phyloP scores from a whole-genome alignment of 163 green algal species.

The Prototheca wickerhamii region DNA sequence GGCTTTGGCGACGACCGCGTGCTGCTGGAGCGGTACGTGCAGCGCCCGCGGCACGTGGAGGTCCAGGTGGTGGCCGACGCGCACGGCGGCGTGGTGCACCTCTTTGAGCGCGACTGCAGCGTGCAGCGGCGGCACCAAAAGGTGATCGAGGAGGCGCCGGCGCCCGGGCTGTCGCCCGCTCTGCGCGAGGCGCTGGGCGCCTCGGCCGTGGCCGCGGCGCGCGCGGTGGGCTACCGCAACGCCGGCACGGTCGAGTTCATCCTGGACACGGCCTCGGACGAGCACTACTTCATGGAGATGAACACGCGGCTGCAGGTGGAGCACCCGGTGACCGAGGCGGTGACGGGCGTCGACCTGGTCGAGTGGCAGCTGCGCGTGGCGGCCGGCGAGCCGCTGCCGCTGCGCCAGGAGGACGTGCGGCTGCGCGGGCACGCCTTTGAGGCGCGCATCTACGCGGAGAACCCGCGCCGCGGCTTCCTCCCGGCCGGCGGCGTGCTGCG shows the following conservation, averaged over 20 bases:
- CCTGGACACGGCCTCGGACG: conserved; percentile 57
- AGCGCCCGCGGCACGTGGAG: conserved; percentile 66
- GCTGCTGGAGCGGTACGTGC: conserved; percentile 70
- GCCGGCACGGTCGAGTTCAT: conserved; percentile 90
- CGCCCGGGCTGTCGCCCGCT: conserved; percentile 29
- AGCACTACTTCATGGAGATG: conserved; percentile 83
- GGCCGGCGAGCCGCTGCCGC: conserved; percentile 50
- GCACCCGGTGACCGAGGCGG: conserved; percentile 71
- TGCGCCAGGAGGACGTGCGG: conserved; percentile 51
- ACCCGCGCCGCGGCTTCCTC: conserved; percentile 58
- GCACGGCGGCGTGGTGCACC: conserved; percentile 69
- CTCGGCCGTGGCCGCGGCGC: conserved; percentile 57
- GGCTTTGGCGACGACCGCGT: conserved; percentile 72
- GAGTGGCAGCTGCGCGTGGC: conserved; percentile 77
- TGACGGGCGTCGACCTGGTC: conserved; percentile 69
- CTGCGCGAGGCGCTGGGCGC: conserved; percentile 48
- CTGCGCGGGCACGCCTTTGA: conserved; percentile 74
- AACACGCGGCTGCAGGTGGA: conserved; percentile 60
- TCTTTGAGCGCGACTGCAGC: conserved; percentile 90
- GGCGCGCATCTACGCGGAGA: conserved; percentile 81
- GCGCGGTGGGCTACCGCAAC: conserved; percentile 66
- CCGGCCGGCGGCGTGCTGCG: conserved; percentile 38
- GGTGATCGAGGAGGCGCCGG: conserved; percentile 66
- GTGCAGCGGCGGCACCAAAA: conserved; percentile 95
- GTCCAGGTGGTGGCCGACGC: conserved; percentile 80